phyloP scores from a whole-genome alignment of 352 stramenopile genomes.

The Pythium folliculosum region DNA sequence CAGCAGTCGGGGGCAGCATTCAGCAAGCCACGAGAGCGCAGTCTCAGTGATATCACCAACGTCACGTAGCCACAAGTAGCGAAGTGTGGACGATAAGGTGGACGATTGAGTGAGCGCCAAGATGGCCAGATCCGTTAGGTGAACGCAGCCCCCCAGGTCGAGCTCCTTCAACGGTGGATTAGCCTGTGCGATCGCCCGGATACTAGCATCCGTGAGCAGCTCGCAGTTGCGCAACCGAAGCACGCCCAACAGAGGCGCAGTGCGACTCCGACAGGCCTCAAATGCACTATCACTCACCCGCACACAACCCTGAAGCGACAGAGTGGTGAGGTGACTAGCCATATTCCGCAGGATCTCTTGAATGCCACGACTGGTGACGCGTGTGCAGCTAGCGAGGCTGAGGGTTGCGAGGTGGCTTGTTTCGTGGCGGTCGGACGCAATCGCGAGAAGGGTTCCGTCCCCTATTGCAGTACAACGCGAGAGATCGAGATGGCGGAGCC shows the following conservation, averaged over 20 bases:
- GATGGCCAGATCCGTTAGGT: conserved; percentile 79
- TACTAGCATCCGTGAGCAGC: conserved; percentile 41
- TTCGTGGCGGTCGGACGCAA: conserved; percentile 18
- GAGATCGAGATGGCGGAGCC: conserved; percentile 53
- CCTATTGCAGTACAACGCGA: conserved; percentile 49
- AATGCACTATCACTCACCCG: conserved; percentile 31
- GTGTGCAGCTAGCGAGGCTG: conserved; percentile 27
- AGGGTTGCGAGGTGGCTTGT: conserved; percentile 22
- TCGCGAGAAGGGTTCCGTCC: conserved; percentile 36
- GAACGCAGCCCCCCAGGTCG: conserved; percentile 70
- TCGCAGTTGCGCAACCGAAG: conserved; percentile 49
- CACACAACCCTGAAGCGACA: conserved; percentile 25
- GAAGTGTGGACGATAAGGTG: conserved; percentile 39
- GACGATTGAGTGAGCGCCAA: conserved; percentile 64
- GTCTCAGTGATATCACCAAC: conserved; percentile 72
- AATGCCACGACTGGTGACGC: conserved; percentile 31
- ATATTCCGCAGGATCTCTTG: conserved; percentile 12
- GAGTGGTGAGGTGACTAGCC: conserved; percentile 39
- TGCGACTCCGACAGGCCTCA: background rate
- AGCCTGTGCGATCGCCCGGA: conserved; percentile 42
- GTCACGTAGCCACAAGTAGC: conserved; percentile 67
- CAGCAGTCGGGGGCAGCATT: conserved; percentile 64
- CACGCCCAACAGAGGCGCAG: conserved; percentile 31
- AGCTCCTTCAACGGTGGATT: conserved; percentile 76
- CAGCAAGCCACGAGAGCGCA: conserved; percentile 84